Evolutionary conservation across 768 basidiomycete species (phyloP).

Genomic region (Nidula microcarpa): DNA sequence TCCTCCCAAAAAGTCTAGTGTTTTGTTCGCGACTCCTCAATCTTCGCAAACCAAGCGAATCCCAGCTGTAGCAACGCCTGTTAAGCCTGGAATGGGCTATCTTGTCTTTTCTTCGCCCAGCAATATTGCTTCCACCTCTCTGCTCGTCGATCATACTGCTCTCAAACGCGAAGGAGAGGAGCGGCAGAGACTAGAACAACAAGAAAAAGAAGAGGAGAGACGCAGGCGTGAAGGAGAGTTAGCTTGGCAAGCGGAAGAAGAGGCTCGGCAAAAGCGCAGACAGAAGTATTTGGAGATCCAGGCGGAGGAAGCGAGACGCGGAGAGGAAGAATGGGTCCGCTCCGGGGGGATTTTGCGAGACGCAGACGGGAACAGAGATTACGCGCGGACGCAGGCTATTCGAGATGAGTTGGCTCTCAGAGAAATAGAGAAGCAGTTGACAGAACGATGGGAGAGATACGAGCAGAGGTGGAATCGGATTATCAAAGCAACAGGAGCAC

Average conservation of each 20-base stretch:
- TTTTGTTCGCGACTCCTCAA: neutral
- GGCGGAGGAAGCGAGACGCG: slow-evolving; percentile 41
- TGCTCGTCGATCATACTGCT: neutral
- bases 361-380: slow-evolving; percentile 43
- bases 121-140: neutral
- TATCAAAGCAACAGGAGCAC: slow-evolving; percentile 10
- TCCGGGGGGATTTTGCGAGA: slow-evolving; percentile 55
- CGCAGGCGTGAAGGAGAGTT: neutral
- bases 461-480: slow-evolving; percentile 48
- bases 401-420: slow-evolving; percentile 42
- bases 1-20: neutral
- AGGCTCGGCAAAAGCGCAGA: neutral
- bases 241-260: neutral
- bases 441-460: slow-evolving; percentile 48
- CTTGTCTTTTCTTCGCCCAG: neutral
- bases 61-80: neutral
- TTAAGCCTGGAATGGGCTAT: slow-evolving; percentile 1
- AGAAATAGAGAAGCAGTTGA: slow-evolving; percentile 34
- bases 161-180: neutral
- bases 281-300: slow-evolving; percentile 6
- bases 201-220: neutral
- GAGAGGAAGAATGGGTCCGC: slow-evolving; percentile 60
- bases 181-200: neutral
- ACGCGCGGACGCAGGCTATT: slow-evolving; percentile 44
- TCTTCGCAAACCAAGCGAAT: neutral